Percentiles rank a stretch among this genome's conserved stretches.
Conservation (phyloP, 805 yeast species). For the Saccharomycodes ludwigii region DNA sequence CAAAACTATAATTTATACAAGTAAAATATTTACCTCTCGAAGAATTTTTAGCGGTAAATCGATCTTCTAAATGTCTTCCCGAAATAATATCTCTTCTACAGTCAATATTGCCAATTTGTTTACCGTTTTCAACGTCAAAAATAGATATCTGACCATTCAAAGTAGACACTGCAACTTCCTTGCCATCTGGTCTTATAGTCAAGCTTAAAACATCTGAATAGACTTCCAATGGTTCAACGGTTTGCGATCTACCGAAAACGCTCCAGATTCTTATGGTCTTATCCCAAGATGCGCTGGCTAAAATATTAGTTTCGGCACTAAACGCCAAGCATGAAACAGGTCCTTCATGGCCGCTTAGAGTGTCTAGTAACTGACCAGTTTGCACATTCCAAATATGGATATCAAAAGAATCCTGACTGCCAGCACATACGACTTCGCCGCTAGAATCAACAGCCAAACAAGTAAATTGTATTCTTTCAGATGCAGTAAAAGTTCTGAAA, state of each 20-base stretch:
- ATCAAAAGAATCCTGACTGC: slow-evolving; percentile 79
- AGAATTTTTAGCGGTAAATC: slow-evolving; percentile 70
- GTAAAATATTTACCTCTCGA: slow-evolving; percentile 77
- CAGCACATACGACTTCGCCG: slow-evolving; percentile 94
- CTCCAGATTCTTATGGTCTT: slow-evolving; percentile 89
- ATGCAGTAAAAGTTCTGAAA: slow-evolving; percentile 88
- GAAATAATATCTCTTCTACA: slow-evolving; percentile 76
- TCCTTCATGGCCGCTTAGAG: slow-evolving; percentile 87
- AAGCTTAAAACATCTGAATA: slow-evolving; percentile 74
- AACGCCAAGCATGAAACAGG: slow-evolving; percentile 84
- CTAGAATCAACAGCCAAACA: slow-evolving; percentile 92
- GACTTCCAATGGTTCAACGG: slow-evolving; percentile 82
- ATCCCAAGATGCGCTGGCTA: slow-evolving; percentile 96
- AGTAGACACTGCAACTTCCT: slow-evolving; percentile 77
- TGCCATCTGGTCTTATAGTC: slow-evolving; percentile 86
- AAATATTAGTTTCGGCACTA: slow-evolving; percentile 60
- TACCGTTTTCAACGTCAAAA: slow-evolving; percentile 74
- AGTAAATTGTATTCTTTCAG: slow-evolving; percentile 76
- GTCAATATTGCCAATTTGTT: slow-evolving; percentile 73
- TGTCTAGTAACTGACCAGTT: slow-evolving; percentile 81
- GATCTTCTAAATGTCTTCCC: slow-evolving; percentile 74
- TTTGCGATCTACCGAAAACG: slow-evolving; percentile 74
- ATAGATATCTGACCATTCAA: slow-evolving; percentile 77
- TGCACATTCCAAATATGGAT: slow-evolving; percentile 97
- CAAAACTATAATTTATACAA: slow-evolving; percentile 73